phyloP scores from a whole-genome alignment of 805 yeast genomes.

The Cyberlindnera japonica region DNA sequence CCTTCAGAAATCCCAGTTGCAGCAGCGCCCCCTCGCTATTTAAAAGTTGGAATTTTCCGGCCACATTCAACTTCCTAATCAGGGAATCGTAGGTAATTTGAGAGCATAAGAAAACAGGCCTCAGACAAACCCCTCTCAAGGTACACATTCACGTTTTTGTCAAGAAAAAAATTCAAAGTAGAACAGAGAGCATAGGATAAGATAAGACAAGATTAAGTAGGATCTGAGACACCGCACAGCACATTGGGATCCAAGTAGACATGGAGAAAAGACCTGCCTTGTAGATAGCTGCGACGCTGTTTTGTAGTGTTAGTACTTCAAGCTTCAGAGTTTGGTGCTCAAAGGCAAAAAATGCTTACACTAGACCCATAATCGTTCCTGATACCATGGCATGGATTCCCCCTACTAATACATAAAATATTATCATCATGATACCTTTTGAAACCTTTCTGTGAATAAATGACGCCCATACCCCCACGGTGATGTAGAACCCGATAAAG shows the following conservation, averaged over 20 bases:
- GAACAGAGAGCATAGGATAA: slow-evolving; percentile 52
- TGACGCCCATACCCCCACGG: slow-evolving; percentile 63
- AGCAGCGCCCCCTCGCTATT: no score
- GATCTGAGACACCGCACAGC: slow-evolving; percentile 69
- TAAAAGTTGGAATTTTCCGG: no score
- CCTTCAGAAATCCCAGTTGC: no score
- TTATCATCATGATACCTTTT: slow-evolving; percentile 40
- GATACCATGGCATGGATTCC: slow-evolving; percentile 60
- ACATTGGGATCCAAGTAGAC: slow-evolving; percentile 94
- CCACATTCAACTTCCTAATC: neutral
- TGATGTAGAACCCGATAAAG: slow-evolving; percentile 55
- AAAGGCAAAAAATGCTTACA: slow-evolving; percentile 36
- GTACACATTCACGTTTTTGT: neutral
- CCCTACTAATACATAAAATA: slow-evolving; percentile 50
- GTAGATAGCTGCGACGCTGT: slow-evolving; percentile 55
- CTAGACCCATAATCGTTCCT: slow-evolving; percentile 75
- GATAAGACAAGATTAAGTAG: slow-evolving; percentile 64
- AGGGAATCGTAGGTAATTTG: neutral
- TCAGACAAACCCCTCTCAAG: no score
- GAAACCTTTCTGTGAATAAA: slow-evolving; percentile 41
- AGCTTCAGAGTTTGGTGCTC: neutral
- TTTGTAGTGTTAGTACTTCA: slow-evolving; percentile 4
- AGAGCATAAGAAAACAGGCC: neutral
- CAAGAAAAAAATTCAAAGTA: slow-evolving; percentile 29
- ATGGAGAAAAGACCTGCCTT: slow-evolving; percentile 76